Evolutionary conservation across 306 rosid genomes (phyloP), one percentile per base, ranked within the genome.

Genomic region (Trifolium subterraneum): DNA sequence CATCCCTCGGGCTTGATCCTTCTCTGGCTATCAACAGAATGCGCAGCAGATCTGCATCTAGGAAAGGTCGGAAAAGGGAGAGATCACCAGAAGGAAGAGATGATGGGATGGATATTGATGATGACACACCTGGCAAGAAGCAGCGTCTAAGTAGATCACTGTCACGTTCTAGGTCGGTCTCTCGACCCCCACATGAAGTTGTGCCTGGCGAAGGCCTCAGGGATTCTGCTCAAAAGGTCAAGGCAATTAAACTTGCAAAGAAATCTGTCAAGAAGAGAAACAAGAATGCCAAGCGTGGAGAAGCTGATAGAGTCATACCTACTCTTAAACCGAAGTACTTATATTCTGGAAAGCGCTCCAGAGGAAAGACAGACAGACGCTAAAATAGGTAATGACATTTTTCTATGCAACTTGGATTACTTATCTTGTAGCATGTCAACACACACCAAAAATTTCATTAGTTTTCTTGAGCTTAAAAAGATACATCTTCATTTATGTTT

Each of bases 401-500:
- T 11, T 41, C 15, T 41, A 11, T 41, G 14, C 47, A 41, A 41
- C 47, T 23, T 23, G 25, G 25, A 23, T 23, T 23, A 23, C 25
- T 23, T 23, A 1, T 23, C 25, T 1, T 23, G 25, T 23, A 23
- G 25, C 25, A 23, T 23, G 45, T 41, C 45, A 41, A n/a, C 67
- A 25, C 14, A 35, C 72, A 10, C 29, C 36, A 9, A 52, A 45
- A 31, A 15, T 66, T 65, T 64, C 48, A 14, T n/a, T 39, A 16
- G 60, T 25, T 58, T 58, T 58, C 64, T 58, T 14, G 10, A 58
- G 6, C 36, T 58, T 58, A 12, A 25, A 58, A 25, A 58, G 13
- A 27, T 12, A 58, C 36, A 58, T 13, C 9, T 19, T 52, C 6
- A 6, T 50, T 50, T 16, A 96, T 50, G 8, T 8, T 50, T 50